Base-by-base conservation (phyloP, 176 grass and related monocot genomes). In the Bothriochloa decipiens region DNA sequence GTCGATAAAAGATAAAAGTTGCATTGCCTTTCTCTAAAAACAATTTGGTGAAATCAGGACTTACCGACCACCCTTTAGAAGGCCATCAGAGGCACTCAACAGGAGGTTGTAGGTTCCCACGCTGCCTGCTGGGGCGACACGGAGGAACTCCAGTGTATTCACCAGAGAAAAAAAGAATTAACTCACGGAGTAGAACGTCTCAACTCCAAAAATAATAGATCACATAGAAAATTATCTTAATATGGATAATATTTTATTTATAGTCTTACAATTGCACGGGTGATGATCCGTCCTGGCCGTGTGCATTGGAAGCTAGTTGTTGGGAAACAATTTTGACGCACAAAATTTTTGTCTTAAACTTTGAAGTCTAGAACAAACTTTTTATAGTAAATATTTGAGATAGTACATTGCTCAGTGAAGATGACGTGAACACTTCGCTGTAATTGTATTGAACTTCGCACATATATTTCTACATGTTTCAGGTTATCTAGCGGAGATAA, bases 51-150 rank as follows among this genome's bases (percentile, higher is more conserved):
- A 64, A 41, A 17, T 4, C 2, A 43, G 12, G 26, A 83, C 69
- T 50, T 70, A 87, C 89, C 2, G 79, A 20, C 81, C 89, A 16
- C 81, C 81, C 22, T 84, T 82, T 15, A 84, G n/a, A 63, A 91
- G 81, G 27, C 85, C 75, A 10, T 76, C 63, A 4, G 76, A 42
- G 47, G 76, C 89, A 36, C 67, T 81, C 22, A n/a, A 17, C 0
- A 91, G 76, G 49, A 91, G 29, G 27, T 82, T 50, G 11, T 64
- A 81, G 29, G 35, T 43, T 63, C 25, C 84, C 7, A 55, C 3
- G 22, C 81, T 91, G 58, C 85, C 89, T 76, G 26, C 29, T 1
- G 89, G 89, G 4, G 85, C 85, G 67, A 91, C 27, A 11, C 16
- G 70, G 8, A 84, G 6, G 8, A 63, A 81, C n/a, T 91, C 85